Evolutionary conservation across 2,329 filamentous ascomycete species (phyloP), one percentile per base, ranked within the genome.

Genomic region (Plenodomus lindquistii): DNA sequence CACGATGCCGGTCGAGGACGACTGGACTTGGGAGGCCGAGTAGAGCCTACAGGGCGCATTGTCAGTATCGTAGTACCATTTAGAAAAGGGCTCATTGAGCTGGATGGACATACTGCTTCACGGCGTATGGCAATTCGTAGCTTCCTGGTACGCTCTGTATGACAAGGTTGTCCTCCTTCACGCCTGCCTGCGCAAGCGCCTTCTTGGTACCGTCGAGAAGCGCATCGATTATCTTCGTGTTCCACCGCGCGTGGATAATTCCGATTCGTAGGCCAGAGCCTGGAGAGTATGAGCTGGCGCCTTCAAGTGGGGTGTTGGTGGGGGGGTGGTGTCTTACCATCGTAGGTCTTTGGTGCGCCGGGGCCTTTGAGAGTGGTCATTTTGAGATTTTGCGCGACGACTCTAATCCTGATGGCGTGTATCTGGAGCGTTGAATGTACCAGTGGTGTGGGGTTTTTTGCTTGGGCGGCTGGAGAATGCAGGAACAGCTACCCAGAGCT

Each of bases 161-260:
- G 45, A 92, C 84, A 66, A 99, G 95, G 74, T 97, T 96, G 65
- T 88, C 85, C 67, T 91, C 85, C 71, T 85, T 85, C 47, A 99
- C 93, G 46, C 94, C 94, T 44, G 87, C 85, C 37, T 83, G 83
- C 27, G 87, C 77, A 46, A 99, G 85, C 69, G 87, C 87, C 63
- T 87, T 86, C 75, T 87, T 89, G 38, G 89, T 85, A 57, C 94
- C 94, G 43, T 82, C 79, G 52, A 99, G 81, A 48, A 99, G 85
- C 44, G 91, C 85, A 50, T 89, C 85, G 74, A 97, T 96, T 71
- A 99, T 90, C 59, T 81, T 82, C 58, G 81, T 81, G 78, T 99
- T 99, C 94, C 94, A 99, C 66, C 94, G 86, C 50, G 93, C 93
- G 77, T 97, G 94, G 50, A 99, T 84, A 70, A 99, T 97, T 70